Percentiles rank a stretch among this genome's conserved stretches.
Evolutionary conservation across 192 early-diverging fungal genomes (phyloP).

Genomic region (Piromyces sp.): DNA sequence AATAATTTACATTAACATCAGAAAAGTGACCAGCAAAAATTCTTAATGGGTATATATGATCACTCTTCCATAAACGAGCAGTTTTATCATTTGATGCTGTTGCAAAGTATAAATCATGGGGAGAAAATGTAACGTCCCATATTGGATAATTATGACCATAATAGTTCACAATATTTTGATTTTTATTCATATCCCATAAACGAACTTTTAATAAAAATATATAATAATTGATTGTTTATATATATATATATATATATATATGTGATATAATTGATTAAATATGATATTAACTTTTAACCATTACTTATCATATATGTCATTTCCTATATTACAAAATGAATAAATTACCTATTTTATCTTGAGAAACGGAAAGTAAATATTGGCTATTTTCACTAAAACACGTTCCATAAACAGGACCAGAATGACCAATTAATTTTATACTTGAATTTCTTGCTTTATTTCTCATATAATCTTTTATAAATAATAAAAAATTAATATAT

Average conservation of each 20-base stretch:
- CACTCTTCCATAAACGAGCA: slow-evolving; percentile 90
- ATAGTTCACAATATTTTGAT: slow-evolving; percentile 78
- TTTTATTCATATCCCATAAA: slow-evolving; percentile 86
- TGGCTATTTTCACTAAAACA: slow-evolving; percentile 69
- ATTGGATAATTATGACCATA: slow-evolving; percentile 92
- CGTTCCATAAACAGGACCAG: slow-evolving; percentile 74
- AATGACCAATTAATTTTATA: slow-evolving; percentile 65
- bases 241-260: too few species aligned
- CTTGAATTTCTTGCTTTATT: slow-evolving; percentile 29
- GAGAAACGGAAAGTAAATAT: slow-evolving; percentile 71
- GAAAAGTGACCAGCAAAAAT: slow-evolving; percentile 95
- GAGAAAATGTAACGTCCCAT: slow-evolving; percentile 88
- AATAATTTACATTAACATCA: slow-evolving; percentile 71
- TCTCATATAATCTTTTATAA: slow-evolving; percentile 35
- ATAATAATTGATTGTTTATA: too few species aligned
- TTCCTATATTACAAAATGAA: too few species aligned
- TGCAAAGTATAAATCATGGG: slow-evolving; percentile 88
- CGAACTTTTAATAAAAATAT: too few species aligned
- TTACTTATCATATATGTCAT: too few species aligned
- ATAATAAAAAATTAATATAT: too few species aligned
- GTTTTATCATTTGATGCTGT: slow-evolving; percentile 90
- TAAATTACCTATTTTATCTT: slow-evolving; percentile 78
- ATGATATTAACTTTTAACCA: too few species aligned
- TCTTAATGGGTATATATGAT: slow-evolving; percentile 89
- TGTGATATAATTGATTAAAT: too few species aligned